Percentiles rank a stretch among this genome's conserved stretches.
Evolutionary conservation across 176 grass and related monocot genomes (phyloP).

Genomic region (Saccharum spontaneum): DNA sequence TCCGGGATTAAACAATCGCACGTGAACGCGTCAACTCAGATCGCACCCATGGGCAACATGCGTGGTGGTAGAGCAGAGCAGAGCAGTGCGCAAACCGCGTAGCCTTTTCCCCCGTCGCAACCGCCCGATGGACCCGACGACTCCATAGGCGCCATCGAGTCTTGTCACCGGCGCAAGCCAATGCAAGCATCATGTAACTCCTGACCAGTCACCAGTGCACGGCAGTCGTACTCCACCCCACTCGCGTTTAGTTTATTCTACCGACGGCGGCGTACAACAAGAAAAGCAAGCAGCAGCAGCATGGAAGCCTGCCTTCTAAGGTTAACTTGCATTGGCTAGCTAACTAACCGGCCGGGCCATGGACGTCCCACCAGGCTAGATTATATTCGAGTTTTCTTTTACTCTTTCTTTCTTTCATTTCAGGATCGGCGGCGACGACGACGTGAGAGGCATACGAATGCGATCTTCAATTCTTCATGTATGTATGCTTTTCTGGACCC

Average conservation of each 20-base stretch:
- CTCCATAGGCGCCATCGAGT: constrained; percentile 13
- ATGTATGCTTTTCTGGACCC: too few relatives aligned
- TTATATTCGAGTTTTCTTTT: not conserved
- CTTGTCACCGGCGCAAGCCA: not conserved
- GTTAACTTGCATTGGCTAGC: not conserved
- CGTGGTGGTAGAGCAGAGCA: not conserved
- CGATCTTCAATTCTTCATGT: not conserved
- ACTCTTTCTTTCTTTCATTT: not conserved
- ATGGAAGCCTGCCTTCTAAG: constrained; percentile 31
- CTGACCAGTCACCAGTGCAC: not conserved
- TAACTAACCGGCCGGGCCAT: not conserved
- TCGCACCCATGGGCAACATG: not conserved
- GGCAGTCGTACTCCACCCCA: not conserved
- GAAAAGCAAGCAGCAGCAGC: not conserved
- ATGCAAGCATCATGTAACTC: not conserved
- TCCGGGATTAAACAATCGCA: not conserved
- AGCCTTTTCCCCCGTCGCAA: constrained; percentile 10
- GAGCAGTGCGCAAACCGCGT: not conserved
- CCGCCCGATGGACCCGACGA: not conserved
- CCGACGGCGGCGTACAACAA: not conserved
- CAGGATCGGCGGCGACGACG: not conserved
- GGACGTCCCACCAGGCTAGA: not conserved
- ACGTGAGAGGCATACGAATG: too few relatives aligned
- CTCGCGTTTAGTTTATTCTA: not conserved
- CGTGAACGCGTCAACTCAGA: constrained; percentile 24